Base-by-base conservation (phyloP, 1,284 basidiomycete genomes). In the Leccinum glutinopallens region DNA sequence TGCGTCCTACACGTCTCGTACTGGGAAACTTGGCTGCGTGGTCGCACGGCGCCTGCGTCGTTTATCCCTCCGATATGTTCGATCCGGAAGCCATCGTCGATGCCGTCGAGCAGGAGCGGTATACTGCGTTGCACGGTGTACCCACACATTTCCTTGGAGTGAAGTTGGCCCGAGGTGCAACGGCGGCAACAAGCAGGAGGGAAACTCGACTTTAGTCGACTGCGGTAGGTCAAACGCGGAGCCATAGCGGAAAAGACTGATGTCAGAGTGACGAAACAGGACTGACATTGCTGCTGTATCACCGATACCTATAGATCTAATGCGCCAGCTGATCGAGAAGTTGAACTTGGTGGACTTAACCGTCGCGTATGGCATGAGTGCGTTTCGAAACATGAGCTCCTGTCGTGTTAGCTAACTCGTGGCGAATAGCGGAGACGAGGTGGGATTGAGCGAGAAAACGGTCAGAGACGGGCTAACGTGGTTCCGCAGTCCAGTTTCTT, bases 331-430 rank as follows among this genome's bases (percentile, higher is more conserved):
- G 32, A 90, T 90, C 29, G 77, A 81, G 49, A 85, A 87, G 67
- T 70, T 93, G 58, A 87, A 91, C 69, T 73, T 94, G 46, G 80
- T 73, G 4, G 90, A 92, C 41, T 77, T 94, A 61, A 93, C 92
- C 0, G 89, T 87, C 63, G 91, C 85, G n/a, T 93, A 91, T 76
- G 91, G 92, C 64, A 93, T 93, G 91, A 93, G 91, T 93, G 66
- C 67, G 87, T 83, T 17, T 7, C 46, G 58, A 51, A 17, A 55
- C 13, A 37, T 49, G 41, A 8, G n/a, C 5, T 17, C 53, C 2
- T 58, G 46, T n/a, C 15, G 33, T 29, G 54, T 61, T 51, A 29
- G 15, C 63, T 74, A 59, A 83, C 72, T 43, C n/a, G 46, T 61
- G 33, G 51, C 56, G 58, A 35, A 17, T 61, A 88, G 86, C 86